phyloP scores from a whole-genome alignment of 2,329 filamentous ascomycete genomes.

The Penicillium occitanis region DNA sequence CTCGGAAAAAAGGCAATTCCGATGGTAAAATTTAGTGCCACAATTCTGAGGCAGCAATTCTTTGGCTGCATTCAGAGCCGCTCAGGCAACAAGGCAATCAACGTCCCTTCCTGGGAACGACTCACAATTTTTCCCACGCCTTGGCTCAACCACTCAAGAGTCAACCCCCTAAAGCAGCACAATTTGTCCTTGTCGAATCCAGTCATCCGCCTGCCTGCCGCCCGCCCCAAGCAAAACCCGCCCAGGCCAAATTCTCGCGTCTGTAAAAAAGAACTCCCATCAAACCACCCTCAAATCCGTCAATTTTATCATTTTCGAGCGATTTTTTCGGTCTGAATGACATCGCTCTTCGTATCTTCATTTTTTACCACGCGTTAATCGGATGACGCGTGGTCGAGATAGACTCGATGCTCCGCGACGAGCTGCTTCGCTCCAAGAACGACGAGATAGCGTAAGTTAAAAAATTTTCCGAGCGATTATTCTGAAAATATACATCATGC shows the following conservation, averaged over 20 bases:
- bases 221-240: conserved; percentile 24
- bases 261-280: conserved; percentile 33
- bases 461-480: conserved; percentile 33
- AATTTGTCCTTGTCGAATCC: conserved; percentile 29
- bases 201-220: conserved; percentile 21
- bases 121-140: background rate
- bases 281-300: conserved; percentile 40
- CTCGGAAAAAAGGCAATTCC: background rate
- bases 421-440: conserved; percentile 52
- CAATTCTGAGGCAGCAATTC: conserved; percentile 9
- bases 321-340: conserved; percentile 48
- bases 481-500: conserved; percentile 23
- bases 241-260: conserved; percentile 32
- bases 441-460: conserved; percentile 53
- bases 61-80: conserved; percentile 11
- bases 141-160: background rate
- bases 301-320: conserved; percentile 47
- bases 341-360: conserved; percentile 38
- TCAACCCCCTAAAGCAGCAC: conserved; percentile 12
- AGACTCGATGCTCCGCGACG: conserved; percentile 52
- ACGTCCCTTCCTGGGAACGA: conserved; percentile 6
- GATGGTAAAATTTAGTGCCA: background rate
- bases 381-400: conserved; percentile 50
- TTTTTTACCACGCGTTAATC: conserved; percentile 50
- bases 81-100: conserved; percentile 2